These are phyloP conservation scores for Rhodotorula sp. DNA, from an alignment of 1,284 basidiomycete species.

Conservation along the genomic window DNA sequence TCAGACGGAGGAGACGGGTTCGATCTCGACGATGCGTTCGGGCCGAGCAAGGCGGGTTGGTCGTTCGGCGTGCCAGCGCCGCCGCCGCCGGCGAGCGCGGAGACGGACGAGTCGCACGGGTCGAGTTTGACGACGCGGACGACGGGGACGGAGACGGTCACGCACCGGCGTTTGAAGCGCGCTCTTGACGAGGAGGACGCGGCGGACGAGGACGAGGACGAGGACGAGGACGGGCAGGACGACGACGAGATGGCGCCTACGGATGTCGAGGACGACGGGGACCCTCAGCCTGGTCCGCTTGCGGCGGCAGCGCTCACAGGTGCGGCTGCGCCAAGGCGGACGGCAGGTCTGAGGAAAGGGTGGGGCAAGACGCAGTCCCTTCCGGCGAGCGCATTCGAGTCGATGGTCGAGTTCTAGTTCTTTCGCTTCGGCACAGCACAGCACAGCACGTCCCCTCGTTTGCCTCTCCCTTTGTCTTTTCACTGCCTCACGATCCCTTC, in stretches of 20 bases:
- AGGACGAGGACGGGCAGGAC: too few relatives aligned
- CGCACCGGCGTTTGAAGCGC: constrained; percentile 23
- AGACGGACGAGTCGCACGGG: constrained; percentile 14
- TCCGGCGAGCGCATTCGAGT: constrained; percentile 19
- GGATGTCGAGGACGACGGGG: constrained; percentile 36
- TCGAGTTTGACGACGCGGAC: constrained; percentile 9
- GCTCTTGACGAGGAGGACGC: constrained; percentile 6
- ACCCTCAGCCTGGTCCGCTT: background rate
- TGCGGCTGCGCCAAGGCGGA: background rate
- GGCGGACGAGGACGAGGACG: background rate
- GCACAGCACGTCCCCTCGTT: too few relatives aligned
- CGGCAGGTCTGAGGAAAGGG: constrained; percentile 8
- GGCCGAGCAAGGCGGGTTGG: background rate
- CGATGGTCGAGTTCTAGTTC: constrained; percentile 27
- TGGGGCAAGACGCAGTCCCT: constrained; percentile 26
- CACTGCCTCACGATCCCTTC: background rate
- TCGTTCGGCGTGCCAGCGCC: too few relatives aligned
- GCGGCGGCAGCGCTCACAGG: background rate
- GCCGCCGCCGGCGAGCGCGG: too few relatives aligned
- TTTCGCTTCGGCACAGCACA: too few relatives aligned
- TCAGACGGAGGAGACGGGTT: constrained; percentile 30
- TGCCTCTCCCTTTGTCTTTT: background rate
- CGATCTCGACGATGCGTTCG: constrained; percentile 35
- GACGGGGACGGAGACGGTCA: too few relatives aligned
- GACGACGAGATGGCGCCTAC: constrained; percentile 35